A percentile compares a stretch with the other conserved stretches of the same genome.
Conservation (phyloP, 2,329 filamentous ascomycete species). For the Alternaria tenuissima region DNA sequence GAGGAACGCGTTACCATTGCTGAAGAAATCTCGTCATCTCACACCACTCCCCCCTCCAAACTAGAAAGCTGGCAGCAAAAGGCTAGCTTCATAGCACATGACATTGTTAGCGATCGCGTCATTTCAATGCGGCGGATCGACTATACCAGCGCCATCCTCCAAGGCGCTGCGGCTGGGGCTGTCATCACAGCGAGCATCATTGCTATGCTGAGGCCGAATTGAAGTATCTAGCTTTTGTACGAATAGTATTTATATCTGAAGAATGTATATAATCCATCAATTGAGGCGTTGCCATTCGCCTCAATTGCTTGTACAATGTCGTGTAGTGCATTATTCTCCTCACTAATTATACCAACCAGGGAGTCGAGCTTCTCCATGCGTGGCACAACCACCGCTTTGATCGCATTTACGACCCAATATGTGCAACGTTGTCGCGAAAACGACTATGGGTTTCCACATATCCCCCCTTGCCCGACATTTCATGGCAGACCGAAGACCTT, state of each 20-base stretch:
- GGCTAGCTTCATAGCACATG: constrained; percentile 33
- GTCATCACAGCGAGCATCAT: constrained; percentile 43
- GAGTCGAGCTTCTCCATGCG: background rate
- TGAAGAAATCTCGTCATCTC: constrained; percentile 20
- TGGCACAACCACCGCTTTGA: background rate
- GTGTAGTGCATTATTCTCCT: background rate
- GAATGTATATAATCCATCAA: background rate
- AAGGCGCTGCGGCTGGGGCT: constrained; percentile 55
- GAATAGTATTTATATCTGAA: constrained; percentile 6
- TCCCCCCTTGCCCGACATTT: background rate
- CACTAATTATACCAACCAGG: background rate
- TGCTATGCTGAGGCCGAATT: constrained; percentile 33
- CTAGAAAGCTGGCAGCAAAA: constrained; percentile 34
- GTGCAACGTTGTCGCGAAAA: background rate
- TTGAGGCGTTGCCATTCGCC: background rate
- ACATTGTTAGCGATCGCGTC: constrained; percentile 55
- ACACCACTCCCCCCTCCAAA: constrained; percentile 14
- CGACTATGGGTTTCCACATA: background rate
- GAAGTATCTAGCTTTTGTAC: constrained; percentile 10
- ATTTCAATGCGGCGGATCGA: constrained; percentile 57
- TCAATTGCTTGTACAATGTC: background rate
- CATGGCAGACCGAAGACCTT: background rate
- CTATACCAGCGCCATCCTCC: constrained; percentile 55
- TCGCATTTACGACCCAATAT: background rate
- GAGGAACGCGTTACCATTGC: constrained; percentile 28